Percentiles rank a stretch among this genome's conserved stretches.
Evolutionary conservation across 106 monocot genomes (phyloP).

Genomic region (Dioscorea zingiberensis): DNA sequence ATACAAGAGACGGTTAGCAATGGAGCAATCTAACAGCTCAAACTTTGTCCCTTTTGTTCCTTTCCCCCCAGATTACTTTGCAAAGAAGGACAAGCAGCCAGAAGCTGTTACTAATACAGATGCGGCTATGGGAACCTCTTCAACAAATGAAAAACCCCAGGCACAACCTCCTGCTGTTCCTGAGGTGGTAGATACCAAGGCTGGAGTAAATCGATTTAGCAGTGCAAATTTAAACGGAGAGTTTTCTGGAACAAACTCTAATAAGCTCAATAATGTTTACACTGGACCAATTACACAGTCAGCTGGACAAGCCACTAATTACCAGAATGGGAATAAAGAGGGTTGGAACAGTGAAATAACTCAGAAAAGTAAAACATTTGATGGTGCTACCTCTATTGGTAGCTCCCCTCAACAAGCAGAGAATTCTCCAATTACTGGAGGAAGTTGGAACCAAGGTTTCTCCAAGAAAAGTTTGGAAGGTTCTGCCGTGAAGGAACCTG

Average conservation of each 20-base stretch:
- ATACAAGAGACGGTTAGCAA: conserved; percentile 74
- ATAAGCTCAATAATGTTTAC: conserved; percentile 7
- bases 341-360: conserved; percentile 1
- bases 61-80: conserved; percentile 94
- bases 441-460: conserved; percentile 17
- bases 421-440: conserved; percentile 5
- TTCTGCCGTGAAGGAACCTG: conserved; percentile 73
- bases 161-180: background rate
- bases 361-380: background rate
- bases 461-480: conserved; percentile 92
- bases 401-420: conserved; percentile 5
- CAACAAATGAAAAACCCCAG: conserved; percentile 18
- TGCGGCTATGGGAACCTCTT: conserved; percentile 3
- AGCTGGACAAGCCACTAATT: background rate
- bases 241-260: conserved; percentile 4
- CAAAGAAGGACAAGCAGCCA: conserved; percentile 60
- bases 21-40: conserved; percentile 68
- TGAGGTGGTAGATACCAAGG: background rate
- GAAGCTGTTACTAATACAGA: conserved; percentile 19
- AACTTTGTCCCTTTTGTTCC: conserved; percentile 94
- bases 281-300: background rate
- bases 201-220: background rate
- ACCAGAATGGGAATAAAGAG: conserved; percentile 3
- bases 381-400: background rate
- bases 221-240: background rate